Base-by-base conservation (phyloP, 148 eudicot genomes). In the Nyssa sinensis region DNA sequence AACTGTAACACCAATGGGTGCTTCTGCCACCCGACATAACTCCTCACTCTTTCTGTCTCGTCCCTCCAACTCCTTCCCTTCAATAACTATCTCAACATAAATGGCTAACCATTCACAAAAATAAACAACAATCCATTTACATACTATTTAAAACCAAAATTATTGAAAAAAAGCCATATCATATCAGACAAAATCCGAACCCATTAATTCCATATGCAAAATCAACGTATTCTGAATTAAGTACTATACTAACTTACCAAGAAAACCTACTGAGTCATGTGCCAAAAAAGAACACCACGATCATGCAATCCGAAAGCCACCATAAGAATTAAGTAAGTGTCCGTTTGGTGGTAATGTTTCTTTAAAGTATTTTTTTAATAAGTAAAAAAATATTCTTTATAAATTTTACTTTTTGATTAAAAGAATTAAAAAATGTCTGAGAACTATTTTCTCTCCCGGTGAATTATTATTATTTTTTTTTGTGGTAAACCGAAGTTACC, bases 1-100 rank as follows among this genome's bases (percentile, higher is more conserved):
- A 86, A 63, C 5, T 75, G 66, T 86, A 79, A 79, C 89, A 86
- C 86, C 86, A 86, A 72, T 86, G 86, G 24, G 83, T 85, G 66
- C 65, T 64, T 57, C 80, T 71, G 13, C 72, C 39, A 53, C 66
- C 78, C 31, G 85, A 77, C 84, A 78, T 5, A 4, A 30, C 62
- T 37, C 47, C 67, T 1, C 68, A 39, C 35, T 68, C 44, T 19
- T 28, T 37, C 0, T 37, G 6, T 2, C 59, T 7, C 7, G 19
- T 55, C n/a, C 17, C 19, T 3, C 0, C 23, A 32, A 51, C 31
- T 41, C 47, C 31, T 51, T 62, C 8, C 49, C 41, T 62, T 62
- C 14, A 33, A 47, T 34, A 16, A 27, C 73, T 60, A 75, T 60
- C 72, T 67, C 39, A 34, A 30, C 41, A 68, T 61, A 67, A n/a